Base-by-base conservation (phyloP, 2,329 filamentous ascomycete species). In the Penicillium corylophilum region DNA sequence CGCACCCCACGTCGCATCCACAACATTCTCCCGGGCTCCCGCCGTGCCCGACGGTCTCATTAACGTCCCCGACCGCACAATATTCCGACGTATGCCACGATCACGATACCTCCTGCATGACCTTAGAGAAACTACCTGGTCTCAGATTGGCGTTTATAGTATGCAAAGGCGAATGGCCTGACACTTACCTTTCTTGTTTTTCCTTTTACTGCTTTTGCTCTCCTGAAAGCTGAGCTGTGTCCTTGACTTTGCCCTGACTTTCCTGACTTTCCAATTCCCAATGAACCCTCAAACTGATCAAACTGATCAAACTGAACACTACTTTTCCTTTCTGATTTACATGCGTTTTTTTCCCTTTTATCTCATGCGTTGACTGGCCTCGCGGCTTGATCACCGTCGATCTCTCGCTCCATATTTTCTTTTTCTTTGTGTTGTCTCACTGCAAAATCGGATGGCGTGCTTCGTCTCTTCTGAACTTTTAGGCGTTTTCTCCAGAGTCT, bases 91-190 rank as follows among this genome's bases (percentile, higher is more conserved):
- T 68, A 73, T 67, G 71, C 72, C 65, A 72, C 65, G 68, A 73
- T 73, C 68, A 75, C 66, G 72, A 75, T 72, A 72, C 69, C 67
- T 68, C 64, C 65, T 69, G 69, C 71, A 72, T 73, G 65, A 70
- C 64, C 66, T 61, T 72, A 72, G 68, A 71, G 62, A 70, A 62
- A 67, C 65, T 58, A 65, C 40, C 49, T 50, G 61, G 66, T 68
- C 65, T 66, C 64, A 63, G 61, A 64, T 64, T 64, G 71, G 69
- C 71, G 70, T 73, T 72, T 67, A 66, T 61, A 64, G 50, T 68
- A 62, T 65, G 62, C 65, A 65, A 66, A 62, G 63, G 60, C 64
- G 57, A 61, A 64, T 49, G 44, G 50, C 42, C 42, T 56, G 44
- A 58, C 60, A 57, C 53, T 48, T 24, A 56, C 43, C 44, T 44